Conservation (phyloP, 495 filamentous ascomycete genomes). For the Penicillium longicatenatum region DNA sequence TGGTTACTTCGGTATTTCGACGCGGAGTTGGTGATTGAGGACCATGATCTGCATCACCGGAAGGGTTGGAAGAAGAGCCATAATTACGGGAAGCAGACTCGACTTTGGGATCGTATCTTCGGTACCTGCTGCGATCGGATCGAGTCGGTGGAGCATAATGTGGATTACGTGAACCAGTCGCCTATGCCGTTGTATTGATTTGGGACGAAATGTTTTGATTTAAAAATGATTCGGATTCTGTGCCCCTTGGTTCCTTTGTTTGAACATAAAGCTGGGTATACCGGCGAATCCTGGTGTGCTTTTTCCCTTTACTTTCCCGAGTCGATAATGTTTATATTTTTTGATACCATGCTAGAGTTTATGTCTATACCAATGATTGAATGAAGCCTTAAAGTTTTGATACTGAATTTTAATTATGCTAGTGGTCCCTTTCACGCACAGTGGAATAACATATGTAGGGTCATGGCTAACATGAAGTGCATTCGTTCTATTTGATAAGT, state of each 20-base stretch:
- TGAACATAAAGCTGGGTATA: not conserved
- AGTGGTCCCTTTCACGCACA: no score
- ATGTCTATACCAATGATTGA: conserved; percentile 2
- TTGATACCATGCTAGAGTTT: conserved; percentile 1
- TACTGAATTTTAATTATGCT: no score
- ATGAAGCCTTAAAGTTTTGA: not conserved
- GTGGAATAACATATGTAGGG: no score
- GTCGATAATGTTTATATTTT: not conserved
- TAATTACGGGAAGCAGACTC: conserved; percentile 46
- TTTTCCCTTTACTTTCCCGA: not conserved
- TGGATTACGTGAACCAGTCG: conserved; percentile 36
- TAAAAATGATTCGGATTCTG: not conserved
- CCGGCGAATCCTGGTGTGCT: not conserved
- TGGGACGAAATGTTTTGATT: not conserved
- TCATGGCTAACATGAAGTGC: no score
- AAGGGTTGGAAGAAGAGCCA: conserved; percentile 44
- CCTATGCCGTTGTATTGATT: conserved; percentile 26
- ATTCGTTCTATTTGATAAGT: not conserved
- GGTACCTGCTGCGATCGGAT: conserved; percentile 36
- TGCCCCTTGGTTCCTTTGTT: not conserved
- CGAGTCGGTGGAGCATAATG: conserved; percentile 30
- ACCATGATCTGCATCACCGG: conserved; percentile 44
- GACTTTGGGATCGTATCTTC: conserved; percentile 43
- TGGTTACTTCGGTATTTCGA: conserved; percentile 31
- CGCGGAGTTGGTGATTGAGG: conserved; percentile 39